phyloP scores from a whole-genome alignment of 2,329 filamentous ascomycete species.

The Penicillium sumatraense region DNA sequence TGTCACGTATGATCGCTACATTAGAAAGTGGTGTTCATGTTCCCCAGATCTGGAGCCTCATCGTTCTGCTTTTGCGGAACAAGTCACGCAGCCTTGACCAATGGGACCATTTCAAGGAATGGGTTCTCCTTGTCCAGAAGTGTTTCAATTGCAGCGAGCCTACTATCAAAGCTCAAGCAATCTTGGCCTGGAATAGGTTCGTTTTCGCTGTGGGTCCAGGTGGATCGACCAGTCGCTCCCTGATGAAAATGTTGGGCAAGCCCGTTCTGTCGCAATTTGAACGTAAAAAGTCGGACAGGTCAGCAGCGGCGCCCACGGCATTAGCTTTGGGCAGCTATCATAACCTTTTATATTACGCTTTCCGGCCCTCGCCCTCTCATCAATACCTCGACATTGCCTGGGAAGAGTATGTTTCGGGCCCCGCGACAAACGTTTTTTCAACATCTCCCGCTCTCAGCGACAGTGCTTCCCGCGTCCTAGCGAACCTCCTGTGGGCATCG shows the following conservation, averaged over 20 bases:
- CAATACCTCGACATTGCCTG: conserved; percentile 76
- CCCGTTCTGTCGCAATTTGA: conserved; percentile 72
- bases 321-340: conserved; percentile 74
- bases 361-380: conserved; percentile 70
- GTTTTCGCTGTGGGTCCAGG: conserved; percentile 74
- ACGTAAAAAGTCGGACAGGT: conserved; percentile 62
- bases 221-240: conserved; percentile 57
- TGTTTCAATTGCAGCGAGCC: conserved; percentile 82
- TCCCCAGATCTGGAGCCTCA: conserved; percentile 85
- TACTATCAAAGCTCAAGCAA: conserved; percentile 73
- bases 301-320: conserved; percentile 53
- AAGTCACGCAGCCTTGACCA: conserved; percentile 61
- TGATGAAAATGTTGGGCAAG: conserved; percentile 68
- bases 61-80: conserved; percentile 75
- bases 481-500: conserved; percentile 64
- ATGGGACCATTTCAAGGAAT: conserved; percentile 75
- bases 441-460: conserved; percentile 56
- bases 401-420: conserved; percentile 71
- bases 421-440: conserved; percentile 64
- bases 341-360: conserved; percentile 80
- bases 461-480: conserved; percentile 71
- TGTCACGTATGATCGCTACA: conserved; percentile 68
- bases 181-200: conserved; percentile 83
- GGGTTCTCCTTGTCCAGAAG: conserved; percentile 77
- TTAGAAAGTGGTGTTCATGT: conserved; percentile 68